A percentile compares a stretch with the other conserved stretches of the same genome.
These are phyloP conservation scores for Naematelia aurantialba DNA, from an alignment of 768 basidiomycete species.

Conservation along the genomic window DNA sequence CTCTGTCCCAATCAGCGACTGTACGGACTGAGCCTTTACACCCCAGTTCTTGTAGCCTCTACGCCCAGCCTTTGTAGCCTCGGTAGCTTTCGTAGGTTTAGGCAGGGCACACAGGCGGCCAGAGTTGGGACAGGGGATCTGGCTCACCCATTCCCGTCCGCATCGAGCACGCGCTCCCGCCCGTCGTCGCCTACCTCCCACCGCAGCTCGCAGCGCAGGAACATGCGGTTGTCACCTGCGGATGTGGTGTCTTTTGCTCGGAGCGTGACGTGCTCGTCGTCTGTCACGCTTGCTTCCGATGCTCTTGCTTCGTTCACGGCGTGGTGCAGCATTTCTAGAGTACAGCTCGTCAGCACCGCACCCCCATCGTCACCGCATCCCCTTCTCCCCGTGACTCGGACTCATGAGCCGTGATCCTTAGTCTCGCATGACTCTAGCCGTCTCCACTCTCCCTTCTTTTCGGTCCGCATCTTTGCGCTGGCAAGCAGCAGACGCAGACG, in stretches of 20 bases:
- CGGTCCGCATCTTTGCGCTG: neutral
- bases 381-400: neutral
- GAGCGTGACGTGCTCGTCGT: conserved; percentile 19
- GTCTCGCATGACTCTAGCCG: too few species aligned
- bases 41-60: neutral
- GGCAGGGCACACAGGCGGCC: neutral
- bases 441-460: too few species aligned
- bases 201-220: conserved; percentile 65
- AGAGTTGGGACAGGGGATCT: neutral
- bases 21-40: too few species aligned
- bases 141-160: conserved; percentile 57
- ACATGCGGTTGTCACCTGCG: conserved; percentile 54
- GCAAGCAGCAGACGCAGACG: neutral
- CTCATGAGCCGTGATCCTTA: too few species aligned
- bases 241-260: conserved; percentile 45
- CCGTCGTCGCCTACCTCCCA: conserved; percentile 68
- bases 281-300: neutral
- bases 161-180: conserved; percentile 76
- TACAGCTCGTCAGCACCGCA: conserved; percentile 4
- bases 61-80: neutral
- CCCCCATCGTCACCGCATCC: conserved; percentile 3
- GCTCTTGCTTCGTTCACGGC: conserved; percentile 17
- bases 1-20: conserved; percentile 49
- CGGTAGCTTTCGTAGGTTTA: neutral
- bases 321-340: conserved; percentile 50